These are phyloP conservation scores for Neocallimastix lanati DNA, from an alignment of 192 early-diverging fungal genomes.

Conservation along the genomic window DNA sequence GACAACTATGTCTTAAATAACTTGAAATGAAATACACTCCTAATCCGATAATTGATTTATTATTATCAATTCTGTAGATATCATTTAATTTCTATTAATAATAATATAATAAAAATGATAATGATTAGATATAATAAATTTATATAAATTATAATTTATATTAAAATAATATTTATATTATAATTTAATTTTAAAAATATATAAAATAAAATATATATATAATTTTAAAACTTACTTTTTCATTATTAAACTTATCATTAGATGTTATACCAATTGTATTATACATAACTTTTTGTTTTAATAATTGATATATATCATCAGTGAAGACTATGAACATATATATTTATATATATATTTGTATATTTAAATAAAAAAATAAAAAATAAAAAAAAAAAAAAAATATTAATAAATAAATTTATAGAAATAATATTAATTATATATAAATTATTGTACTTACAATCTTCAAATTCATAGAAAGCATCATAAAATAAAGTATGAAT, in stretches of 20 bases:
- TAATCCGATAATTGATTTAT: neutral
- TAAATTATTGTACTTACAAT: neutral
- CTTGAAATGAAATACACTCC: neutral
- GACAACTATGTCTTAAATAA: neutral
- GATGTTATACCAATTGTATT: neutral
- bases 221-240: no score
- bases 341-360: no score
- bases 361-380: no score
- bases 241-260: no score
- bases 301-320: neutral
- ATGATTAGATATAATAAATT: no score
- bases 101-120: neutral
- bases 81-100: neutral
- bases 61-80: neutral
- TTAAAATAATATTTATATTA: no score
- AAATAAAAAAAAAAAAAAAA: no score
- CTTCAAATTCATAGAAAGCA: neutral
- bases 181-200: no score
- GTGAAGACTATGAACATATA: neutral
- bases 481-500: neutral
- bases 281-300: neutral
- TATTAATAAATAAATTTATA: no score
- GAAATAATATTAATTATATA: no score
- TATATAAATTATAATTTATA: no score
- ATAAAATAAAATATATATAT: no score